These are phyloP conservation scores for Ophiostoma pallidulum DNA, from an alignment of 2,329 filamentous ascomycete genomes.

Conservation along the genomic window DNA sequence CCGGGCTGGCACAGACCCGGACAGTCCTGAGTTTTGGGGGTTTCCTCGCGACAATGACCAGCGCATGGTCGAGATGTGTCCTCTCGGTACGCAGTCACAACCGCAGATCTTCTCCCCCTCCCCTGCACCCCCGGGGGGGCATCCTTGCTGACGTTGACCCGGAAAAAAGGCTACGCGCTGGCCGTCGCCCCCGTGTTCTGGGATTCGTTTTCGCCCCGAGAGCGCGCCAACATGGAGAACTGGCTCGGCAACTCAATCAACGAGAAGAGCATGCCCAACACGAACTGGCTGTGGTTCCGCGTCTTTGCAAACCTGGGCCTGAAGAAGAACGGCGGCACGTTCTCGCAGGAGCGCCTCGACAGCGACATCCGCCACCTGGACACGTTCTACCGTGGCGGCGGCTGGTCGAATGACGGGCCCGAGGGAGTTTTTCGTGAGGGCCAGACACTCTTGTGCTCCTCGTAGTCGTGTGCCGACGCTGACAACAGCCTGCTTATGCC, in stretches of 20 bases:
- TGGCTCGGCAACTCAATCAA: slow-evolving; percentile 72
- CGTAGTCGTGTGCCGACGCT: too few relatives aligned
- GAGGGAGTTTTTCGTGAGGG: slow-evolving; percentile 59
- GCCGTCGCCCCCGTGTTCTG: slow-evolving; percentile 60
- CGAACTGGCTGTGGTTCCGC: slow-evolving; percentile 70
- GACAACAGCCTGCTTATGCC: too few relatives aligned
- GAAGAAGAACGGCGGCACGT: slow-evolving; percentile 63
- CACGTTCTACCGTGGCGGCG: slow-evolving; percentile 71
- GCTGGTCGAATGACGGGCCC: slow-evolving; percentile 76
- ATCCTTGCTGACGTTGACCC: too few relatives aligned
- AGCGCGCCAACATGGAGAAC: slow-evolving; percentile 56
- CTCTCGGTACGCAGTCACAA: too few relatives aligned
- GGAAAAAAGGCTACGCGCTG: slow-evolving; percentile 65
- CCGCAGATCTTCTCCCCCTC: too few relatives aligned
- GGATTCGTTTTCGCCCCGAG: slow-evolving; percentile 51
- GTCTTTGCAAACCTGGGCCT: slow-evolving; percentile 75
- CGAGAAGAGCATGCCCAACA: slow-evolving; percentile 65
- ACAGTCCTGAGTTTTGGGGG: slow-evolving; percentile 65
- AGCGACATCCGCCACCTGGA: slow-evolving; percentile 69
- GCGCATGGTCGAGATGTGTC: slow-evolving; percentile 79
- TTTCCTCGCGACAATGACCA: slow-evolving; percentile 68
- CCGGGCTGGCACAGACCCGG: slow-evolving; percentile 60
- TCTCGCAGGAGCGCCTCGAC: slow-evolving; percentile 59
- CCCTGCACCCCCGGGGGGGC: too few relatives aligned
- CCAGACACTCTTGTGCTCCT: background rate